phyloP scores from a whole-genome alignment of 257 asterid genomes.

The Solanum pinnatisectum region DNA sequence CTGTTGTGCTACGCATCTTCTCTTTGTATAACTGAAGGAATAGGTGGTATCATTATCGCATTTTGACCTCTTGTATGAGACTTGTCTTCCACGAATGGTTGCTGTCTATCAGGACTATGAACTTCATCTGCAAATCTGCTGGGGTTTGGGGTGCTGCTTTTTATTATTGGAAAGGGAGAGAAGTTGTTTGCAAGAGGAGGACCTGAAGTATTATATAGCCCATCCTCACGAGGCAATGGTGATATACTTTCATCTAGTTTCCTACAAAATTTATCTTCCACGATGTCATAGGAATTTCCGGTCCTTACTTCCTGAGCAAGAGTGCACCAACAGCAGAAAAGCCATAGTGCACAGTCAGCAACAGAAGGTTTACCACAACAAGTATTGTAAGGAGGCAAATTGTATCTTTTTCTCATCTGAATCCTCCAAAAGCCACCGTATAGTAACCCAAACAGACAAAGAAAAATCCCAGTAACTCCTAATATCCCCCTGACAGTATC shows the following conservation, averaged over 20 bases:
- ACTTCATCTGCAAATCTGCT: conserved; percentile 22
- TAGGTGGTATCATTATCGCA: conserved; percentile 41
- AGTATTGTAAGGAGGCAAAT: conserved; percentile 50
- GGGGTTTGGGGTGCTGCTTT: conserved; percentile 34
- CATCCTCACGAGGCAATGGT: conserved; percentile 58
- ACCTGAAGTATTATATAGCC: conserved; percentile 26
- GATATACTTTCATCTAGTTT: conserved; percentile 27
- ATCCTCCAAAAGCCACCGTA: conserved; percentile 96
- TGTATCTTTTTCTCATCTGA: conserved; percentile 79
- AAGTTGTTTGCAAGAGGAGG: conserved; percentile 13
- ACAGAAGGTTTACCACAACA: conserved; percentile 59
- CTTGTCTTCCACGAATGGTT: conserved; percentile 29
- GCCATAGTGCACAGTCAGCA: conserved; percentile 74
- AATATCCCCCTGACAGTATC: conserved; percentile 56
- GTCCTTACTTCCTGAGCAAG: conserved; percentile 89
- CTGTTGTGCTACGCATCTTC: conserved; percentile 20
- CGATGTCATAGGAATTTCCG: conserved; percentile 61
- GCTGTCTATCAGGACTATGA: conserved; percentile 31
- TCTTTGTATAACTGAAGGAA: conserved; percentile 28
- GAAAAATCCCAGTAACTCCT: conserved; percentile 65
- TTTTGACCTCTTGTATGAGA: conserved; percentile 11
- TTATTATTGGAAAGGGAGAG: conserved; percentile 5
- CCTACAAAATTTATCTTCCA: conserved; percentile 55
- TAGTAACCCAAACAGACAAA: conserved; percentile 70
- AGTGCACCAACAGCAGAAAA: conserved; percentile 89